These are phyloP conservation scores for Cystobasidiaceae sp. DNA, from an alignment of 1,284 basidiomycete genomes.

Conservation along the genomic window DNA sequence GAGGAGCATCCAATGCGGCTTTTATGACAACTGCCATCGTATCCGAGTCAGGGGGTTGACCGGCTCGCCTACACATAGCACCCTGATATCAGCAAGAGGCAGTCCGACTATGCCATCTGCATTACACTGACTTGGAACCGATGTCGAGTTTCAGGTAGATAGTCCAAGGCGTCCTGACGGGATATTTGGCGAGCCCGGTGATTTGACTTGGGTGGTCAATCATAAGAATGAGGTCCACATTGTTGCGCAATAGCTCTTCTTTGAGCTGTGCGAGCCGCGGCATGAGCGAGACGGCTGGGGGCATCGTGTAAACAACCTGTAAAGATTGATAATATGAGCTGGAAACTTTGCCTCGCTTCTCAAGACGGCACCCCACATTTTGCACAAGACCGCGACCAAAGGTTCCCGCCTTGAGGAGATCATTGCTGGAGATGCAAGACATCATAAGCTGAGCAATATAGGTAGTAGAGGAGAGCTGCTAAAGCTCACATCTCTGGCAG, in stretches of 20 bases:
- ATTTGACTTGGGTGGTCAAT: constrained; percentile 72
- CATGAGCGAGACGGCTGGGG: neutral
- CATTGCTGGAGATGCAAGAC: constrained; percentile 27
- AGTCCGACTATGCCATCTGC: neutral
- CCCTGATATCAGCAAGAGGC: neutral
- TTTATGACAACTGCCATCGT: constrained; percentile 58
- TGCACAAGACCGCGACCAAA: constrained; percentile 67
- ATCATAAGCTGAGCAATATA: too few species aligned
- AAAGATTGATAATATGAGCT: too few species aligned
- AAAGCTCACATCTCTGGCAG: constrained; percentile 55
- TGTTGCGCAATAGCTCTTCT: constrained; percentile 63
- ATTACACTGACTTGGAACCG: constrained; percentile 61
- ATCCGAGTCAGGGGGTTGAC: constrained; percentile 57
- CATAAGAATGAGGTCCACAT: constrained; percentile 60
- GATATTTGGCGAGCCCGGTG: constrained; percentile 51
- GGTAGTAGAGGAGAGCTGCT: neutral
- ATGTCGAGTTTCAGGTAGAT: constrained; percentile 76
- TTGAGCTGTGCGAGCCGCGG: constrained; percentile 56
- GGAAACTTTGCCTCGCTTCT: too few species aligned
- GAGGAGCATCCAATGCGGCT: constrained; percentile 54
- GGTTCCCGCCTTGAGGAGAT: constrained; percentile 63
- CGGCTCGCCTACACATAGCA: constrained; percentile 62
- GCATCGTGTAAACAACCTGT: constrained; percentile 24
- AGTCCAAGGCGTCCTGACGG: constrained; percentile 55
- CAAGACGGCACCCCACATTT: too few species aligned